Conservation (phyloP, 2,329 filamentous ascomycete genomes). For the Fusarium nisikadoi region DNA sequence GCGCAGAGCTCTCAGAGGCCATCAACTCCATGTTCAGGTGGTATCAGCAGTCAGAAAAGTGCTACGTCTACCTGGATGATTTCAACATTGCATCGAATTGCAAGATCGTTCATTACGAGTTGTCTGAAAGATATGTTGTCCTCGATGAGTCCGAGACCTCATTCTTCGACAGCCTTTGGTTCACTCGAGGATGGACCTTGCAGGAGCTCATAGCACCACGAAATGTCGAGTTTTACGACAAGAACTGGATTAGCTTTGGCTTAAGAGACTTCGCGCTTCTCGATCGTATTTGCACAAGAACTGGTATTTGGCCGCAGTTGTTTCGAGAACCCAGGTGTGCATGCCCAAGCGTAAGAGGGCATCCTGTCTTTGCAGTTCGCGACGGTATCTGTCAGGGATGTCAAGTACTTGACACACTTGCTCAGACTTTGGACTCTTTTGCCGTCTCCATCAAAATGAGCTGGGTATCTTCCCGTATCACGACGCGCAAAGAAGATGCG, state of each 20-base stretch:
- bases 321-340: slow-evolving; percentile 34
- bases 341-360: background rate
- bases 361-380: slow-evolving; percentile 1
- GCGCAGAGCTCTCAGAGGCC: slow-evolving; percentile 43
- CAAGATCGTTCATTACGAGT: background rate
- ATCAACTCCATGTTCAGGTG: slow-evolving; percentile 47
- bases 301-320: slow-evolving; percentile 30
- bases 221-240: slow-evolving; percentile 14
- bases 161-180: slow-evolving; percentile 28
- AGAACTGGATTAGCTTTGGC: slow-evolving; percentile 43
- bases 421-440: slow-evolving; percentile 36
- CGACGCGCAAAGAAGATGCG: slow-evolving; percentile 44
- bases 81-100: background rate
- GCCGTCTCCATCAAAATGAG: slow-evolving; percentile 42
- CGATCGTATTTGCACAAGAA: slow-evolving; percentile 24
- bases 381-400: slow-evolving; percentile 34
- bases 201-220: background rate
- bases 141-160: background rate
- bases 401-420: slow-evolving; percentile 19
- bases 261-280: slow-evolving; percentile 37
- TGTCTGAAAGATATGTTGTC: background rate
- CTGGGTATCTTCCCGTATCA: slow-evolving; percentile 43
- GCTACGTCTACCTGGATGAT: slow-evolving; percentile 44
- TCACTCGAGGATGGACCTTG: background rate
- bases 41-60: slow-evolving; percentile 40